phyloP scores from a whole-genome alignment of 2,329 filamentous ascomycete genomes.

The Colletotrichum sp. region DNA sequence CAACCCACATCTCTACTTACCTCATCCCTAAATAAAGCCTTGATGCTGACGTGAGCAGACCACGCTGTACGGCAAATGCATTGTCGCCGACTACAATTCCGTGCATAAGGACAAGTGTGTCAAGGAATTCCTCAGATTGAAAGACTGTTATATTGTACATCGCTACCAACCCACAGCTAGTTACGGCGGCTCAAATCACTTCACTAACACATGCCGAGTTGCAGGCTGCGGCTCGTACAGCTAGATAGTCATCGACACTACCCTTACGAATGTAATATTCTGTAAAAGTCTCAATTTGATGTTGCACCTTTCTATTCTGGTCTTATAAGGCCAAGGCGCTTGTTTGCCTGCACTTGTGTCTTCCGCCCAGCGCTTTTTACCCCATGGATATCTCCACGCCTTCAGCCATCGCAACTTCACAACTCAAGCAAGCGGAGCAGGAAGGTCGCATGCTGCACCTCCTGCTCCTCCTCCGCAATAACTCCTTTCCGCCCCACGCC shows the following conservation, averaged over 20 bases:
- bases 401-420: conserved; percentile 43
- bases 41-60: conserved; percentile 58
- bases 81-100: conserved; percentile 87
- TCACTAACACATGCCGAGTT: background rate
- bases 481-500: conserved; percentile 38
- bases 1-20: background rate
- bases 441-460: conserved; percentile 83
- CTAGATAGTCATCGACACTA: background rate
- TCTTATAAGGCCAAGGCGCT: background rate
- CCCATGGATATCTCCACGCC: background rate
- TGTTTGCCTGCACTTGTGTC: background rate
- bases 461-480: conserved; percentile 84
- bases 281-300: background rate
- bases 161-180: background rate
- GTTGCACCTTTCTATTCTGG: background rate
- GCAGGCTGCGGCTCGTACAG: conserved; percentile 17
- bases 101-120: conserved; percentile 90
- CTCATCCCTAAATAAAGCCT: background rate
- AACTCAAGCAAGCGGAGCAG: conserved; percentile 78
- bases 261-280: background rate
- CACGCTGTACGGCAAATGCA: conserved; percentile 86
- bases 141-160: conserved; percentile 85
- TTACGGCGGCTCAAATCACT: background rate
- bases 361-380: background rate
- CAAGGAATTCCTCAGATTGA: conserved; percentile 83